Evolutionary conservation across 23 red algal genomes (phyloP), one percentile per base, ranked within the genome.

Genomic region (Gracilaria gracilis): DNA sequence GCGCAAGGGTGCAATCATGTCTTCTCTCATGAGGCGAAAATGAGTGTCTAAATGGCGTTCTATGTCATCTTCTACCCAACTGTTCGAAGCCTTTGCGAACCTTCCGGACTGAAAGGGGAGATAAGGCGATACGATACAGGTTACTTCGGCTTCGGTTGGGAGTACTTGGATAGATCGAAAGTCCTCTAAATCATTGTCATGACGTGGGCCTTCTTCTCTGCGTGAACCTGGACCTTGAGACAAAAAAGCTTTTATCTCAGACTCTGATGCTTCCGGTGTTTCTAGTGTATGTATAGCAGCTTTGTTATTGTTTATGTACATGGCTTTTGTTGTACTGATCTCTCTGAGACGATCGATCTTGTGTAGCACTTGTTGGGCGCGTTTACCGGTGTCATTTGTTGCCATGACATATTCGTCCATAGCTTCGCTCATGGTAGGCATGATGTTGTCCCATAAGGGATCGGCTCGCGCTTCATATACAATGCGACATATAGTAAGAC

Each of bases 31-130:
- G 4, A 42, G 35, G 1, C 69, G 36, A 74, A 74, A 74, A 7
- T 74, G 69, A 46, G 32, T 33, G 21, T 74, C 69, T 74, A 74
- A 46, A 74, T 74, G 69, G 16, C 69, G 69, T 20, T 74, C 69
- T 44, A 74, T 24, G 23, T 74, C 69, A 74, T 74, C 69, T 42
- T 40, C 36, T 0, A 74, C 19, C 69, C 69, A 74, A 13, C 37
- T 46, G 39, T 23, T 74, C 34, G 69, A 74, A 21, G 35, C 69
- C 7, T 46, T 24, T 15, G 69, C 69, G 19, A 74, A 11, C 39
- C 69, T 74, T n/a, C 69, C 69, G 17, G 36, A 42, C 44, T 74
- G 69, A 44, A 74, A 74, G 37, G 69, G 69, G 39, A 74, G 69
- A 46, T 74, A 74, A 20, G 69, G 69, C 12, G 69, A 21, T 20